These are phyloP conservation scores for Tylopilus intermedius DNA, from an alignment of 768 basidiomycete genomes.

Conservation along the genomic window DNA sequence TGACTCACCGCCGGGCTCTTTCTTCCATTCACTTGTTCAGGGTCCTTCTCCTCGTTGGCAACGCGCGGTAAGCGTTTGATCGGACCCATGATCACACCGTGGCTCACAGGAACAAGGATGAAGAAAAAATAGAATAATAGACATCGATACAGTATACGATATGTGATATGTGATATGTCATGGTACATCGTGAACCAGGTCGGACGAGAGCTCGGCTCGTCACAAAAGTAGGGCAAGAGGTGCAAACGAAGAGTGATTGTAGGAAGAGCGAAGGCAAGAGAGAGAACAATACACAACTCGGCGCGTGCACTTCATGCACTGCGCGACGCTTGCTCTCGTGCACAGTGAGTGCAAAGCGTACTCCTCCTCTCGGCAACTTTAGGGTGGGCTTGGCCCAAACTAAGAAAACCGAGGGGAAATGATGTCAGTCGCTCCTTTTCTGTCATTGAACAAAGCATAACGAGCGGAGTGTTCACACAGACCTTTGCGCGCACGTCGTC, in stretches of 20 bases:
- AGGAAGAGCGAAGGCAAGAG: too few relatives aligned
- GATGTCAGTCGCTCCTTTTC: conserved; percentile 12
- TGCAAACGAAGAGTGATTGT: background rate
- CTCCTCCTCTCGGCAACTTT: conserved; percentile 19
- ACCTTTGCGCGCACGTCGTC: conserved; percentile 40
- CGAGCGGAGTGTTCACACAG: conserved; percentile 5
- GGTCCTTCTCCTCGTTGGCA: conserved; percentile 19
- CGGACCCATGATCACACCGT: background rate
- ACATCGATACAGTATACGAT: conserved; percentile 11
- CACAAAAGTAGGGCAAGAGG: background rate
- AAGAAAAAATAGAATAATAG: conserved; percentile 16
- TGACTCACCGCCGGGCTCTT: background rate
- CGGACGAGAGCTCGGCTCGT: background rate
- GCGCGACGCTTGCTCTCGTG: conserved; percentile 9
- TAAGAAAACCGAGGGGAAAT: background rate
- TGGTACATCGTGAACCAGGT: background rate
- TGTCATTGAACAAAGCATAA: too few relatives aligned
- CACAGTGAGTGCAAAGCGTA: conserved; percentile 20
- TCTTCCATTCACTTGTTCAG: conserved; percentile 1
- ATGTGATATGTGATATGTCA: background rate
- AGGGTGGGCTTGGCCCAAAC: conserved; percentile 21
- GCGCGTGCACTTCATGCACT: background rate
- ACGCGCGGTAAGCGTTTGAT: conserved; percentile 18
- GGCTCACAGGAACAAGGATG: background rate
- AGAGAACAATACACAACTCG: background rate